Percentiles rank a stretch among this genome's conserved stretches.
These are phyloP conservation scores for Exserohilum turcica DNA, from an alignment of 2,329 filamentous ascomycete genomes.

Conservation along the genomic window DNA sequence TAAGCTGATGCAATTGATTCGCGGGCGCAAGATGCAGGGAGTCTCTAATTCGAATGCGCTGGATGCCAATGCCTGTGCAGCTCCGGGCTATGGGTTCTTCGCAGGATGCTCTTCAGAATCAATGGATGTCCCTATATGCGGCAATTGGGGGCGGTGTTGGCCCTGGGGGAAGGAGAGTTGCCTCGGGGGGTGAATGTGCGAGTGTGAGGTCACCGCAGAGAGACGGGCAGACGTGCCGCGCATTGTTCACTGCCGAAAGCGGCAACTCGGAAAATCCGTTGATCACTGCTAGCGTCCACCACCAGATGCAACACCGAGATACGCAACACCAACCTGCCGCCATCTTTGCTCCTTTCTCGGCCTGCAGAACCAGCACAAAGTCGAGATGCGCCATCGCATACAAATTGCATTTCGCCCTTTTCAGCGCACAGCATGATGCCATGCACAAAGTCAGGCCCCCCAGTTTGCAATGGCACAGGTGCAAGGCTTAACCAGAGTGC, in stretches of 20 bases:
- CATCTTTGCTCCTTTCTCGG: neutral
- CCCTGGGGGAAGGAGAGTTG: neutral
- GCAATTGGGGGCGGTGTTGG: neutral
- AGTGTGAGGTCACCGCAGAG: conserved; percentile 16
- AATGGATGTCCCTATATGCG: neutral
- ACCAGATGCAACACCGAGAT: too few species aligned
- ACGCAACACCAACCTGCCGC: neutral
- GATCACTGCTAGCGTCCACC: neutral
- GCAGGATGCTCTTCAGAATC: neutral
- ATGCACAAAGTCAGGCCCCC: neutral
- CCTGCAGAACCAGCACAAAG: neutral
- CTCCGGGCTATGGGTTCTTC: neutral
- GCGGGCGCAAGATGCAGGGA: neutral
- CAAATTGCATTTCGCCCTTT: neutral
- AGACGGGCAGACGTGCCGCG: conserved; percentile 10
- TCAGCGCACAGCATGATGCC: neutral
- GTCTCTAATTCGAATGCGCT: neutral
- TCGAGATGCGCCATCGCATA: neutral
- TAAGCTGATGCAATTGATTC: conserved; percentile 8
- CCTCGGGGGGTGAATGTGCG: too few species aligned
- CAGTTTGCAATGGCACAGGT: neutral
- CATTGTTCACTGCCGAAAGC: conserved; percentile 4
- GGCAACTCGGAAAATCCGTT: conserved; percentile 6
- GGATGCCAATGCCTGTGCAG: conserved; percentile 14
- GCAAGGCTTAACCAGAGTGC: neutral